phyloP scores from a whole-genome alignment of 441 rosid genomes.

The Cnidoscolus chayamansa region DNA sequence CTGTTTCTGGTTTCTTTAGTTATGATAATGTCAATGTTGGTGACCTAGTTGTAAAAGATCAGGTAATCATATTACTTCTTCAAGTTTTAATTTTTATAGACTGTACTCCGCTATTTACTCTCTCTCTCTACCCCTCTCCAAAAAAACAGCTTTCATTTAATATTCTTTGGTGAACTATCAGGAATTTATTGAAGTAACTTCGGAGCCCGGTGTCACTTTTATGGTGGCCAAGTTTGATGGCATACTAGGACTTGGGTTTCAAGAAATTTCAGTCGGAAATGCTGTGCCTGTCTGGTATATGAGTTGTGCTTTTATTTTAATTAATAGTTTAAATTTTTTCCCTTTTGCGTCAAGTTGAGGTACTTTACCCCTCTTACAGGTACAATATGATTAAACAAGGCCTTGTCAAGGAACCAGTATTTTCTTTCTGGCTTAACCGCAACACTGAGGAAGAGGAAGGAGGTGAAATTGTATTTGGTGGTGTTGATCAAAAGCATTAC shows the following conservation, averaged over 20 bases:
- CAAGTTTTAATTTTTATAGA: neutral
- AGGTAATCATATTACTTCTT: slow-evolving; percentile 37
- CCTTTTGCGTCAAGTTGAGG: neutral
- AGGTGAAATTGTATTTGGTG: slow-evolving; percentile 79
- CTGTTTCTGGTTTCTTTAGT: slow-evolving; percentile 78
- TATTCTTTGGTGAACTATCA: slow-evolving; percentile 19
- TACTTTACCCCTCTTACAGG: slow-evolving; percentile 40
- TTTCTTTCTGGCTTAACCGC: slow-evolving; percentile 90
- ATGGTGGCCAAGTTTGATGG: slow-evolving; percentile 82
- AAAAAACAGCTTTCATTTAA: neutral
- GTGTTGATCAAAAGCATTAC: slow-evolving; percentile 66
- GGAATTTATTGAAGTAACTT: slow-evolving; percentile 84
- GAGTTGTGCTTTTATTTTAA: neutral
- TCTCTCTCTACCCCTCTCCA: neutral
- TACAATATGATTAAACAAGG: slow-evolving; percentile 80
- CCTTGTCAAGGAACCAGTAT: slow-evolving; percentile 53
- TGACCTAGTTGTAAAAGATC: slow-evolving; percentile 55
- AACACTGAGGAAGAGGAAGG: slow-evolving; percentile 56
- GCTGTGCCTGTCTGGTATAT: slow-evolving; percentile 72
- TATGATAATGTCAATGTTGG: slow-evolving; percentile 60
- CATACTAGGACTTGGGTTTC: slow-evolving; percentile 79
- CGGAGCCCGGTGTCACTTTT: slow-evolving; percentile 65
- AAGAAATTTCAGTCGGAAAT: slow-evolving; percentile 73
- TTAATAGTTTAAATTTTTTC: neutral
- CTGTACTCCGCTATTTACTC: neutral